Base-by-base conservation (phyloP, 345 rosid species). In the Cardiospermum halicacabum region DNA sequence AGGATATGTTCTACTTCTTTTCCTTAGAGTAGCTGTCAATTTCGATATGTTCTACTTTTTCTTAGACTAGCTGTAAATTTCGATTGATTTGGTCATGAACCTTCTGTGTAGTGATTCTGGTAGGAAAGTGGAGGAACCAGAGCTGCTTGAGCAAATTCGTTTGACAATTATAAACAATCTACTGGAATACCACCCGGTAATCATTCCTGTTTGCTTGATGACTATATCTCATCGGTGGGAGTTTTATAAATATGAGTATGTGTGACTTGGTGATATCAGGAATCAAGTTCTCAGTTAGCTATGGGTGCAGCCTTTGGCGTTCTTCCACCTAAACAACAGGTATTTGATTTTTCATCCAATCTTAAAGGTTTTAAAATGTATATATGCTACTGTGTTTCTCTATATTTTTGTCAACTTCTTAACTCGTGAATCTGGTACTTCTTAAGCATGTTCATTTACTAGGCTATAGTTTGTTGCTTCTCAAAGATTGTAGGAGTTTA, bases 271-370 rank as follows among this genome's bases (percentile, higher is more conserved):
- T 71, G 71, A 37, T 73, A 30, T 65, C 80, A 94, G 99, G 99
- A 94, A 79, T 91, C 99, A 68, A 91, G 99, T 75, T 80, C 99
- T 26, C 96, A 91, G 73, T 77, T 94, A 65, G 99, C 99, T 50
- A 80, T 94, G 96, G 99, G 99, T 62, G 83, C 65, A 55, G 97
- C 97, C 71, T 94, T 94, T 39, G 99, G 99, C 60, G 84, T 83
- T 62, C 82, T 76, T 65, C 95, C 95, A 24, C 99, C 97, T 31
- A 66, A 78, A 65, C 65, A 83, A 67, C 72, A 62, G 97, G 98
- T 82, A 34, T 58, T 36, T 42, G 43, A 19, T 19, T 54, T 56
- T 65, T 11, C 18, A 11, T 61, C 47, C 19, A 9, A 4, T n/a
- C 21, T 62, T 24, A 34, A 34, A 7, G 6, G n/a, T 56, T 36